Percentiles rank a stretch among this genome's conserved stretches.
Evolutionary conservation across 1,284 basidiomycete species (phyloP).

Genomic region (Porogramme epimiltina): DNA sequence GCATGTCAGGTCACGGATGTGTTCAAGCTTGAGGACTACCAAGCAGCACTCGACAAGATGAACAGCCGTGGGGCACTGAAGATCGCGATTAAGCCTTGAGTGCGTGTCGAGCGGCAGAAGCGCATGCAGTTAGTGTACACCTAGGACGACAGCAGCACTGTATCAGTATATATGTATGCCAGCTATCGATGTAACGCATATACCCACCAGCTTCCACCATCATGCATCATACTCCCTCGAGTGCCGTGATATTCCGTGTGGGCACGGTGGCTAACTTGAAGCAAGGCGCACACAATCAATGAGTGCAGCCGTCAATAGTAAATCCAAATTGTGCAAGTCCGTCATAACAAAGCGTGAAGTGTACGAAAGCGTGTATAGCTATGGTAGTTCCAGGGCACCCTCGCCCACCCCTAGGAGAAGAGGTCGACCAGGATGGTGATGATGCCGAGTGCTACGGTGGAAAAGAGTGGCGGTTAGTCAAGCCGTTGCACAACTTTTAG

Average conservation of each 20-base stretch:
- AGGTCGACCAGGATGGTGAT: slow-evolving; percentile 75
- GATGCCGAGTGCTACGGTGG: slow-evolving; percentile 68
- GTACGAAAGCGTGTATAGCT: neutral
- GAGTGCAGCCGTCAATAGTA: neutral
- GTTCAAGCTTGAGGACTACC: slow-evolving; percentile 57
- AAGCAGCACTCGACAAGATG: slow-evolving; percentile 64
- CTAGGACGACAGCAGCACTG: slow-evolving; percentile 11
- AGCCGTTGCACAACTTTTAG: neutral
- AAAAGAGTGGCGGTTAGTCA: slow-evolving; percentile 5
- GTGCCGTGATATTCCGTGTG: too few species aligned
- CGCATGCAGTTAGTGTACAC: slow-evolving; percentile 8
- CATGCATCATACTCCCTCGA: too few species aligned
- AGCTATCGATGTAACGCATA: neutral
- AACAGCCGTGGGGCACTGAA: slow-evolving; percentile 43
- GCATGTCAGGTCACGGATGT: slow-evolving; percentile 48
- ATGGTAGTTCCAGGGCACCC: neutral
- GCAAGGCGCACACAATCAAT: too few species aligned
- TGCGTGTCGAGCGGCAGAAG: slow-evolving; percentile 1
- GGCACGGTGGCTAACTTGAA: too few species aligned
- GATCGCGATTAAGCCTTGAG: slow-evolving; percentile 39
- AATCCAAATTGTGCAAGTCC: neutral
- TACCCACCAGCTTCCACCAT: slow-evolving; percentile 5
- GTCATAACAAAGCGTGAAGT: neutral
- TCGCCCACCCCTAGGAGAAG: slow-evolving; percentile 35
- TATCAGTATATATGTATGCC: slow-evolving; percentile 13